Base-by-base conservation (phyloP, 139 green algal genomes). In the Chlorella sp. region DNA sequence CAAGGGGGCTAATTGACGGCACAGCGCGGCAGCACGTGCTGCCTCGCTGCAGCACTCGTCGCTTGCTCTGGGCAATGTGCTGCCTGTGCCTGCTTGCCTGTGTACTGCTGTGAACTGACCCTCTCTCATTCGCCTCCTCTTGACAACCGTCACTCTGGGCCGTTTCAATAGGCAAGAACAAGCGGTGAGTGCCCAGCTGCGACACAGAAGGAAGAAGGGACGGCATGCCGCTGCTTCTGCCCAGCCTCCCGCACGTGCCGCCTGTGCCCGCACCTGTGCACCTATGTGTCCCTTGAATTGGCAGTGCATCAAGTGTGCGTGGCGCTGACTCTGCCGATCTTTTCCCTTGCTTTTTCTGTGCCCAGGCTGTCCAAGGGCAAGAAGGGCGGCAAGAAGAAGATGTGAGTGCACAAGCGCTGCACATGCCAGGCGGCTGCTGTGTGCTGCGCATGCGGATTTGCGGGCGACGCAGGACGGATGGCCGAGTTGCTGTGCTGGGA, bases 331-430 rank as follows among this genome's bases (percentile, higher is more conserved):
- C 15, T n/a, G 15, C 3, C 15, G 40, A 9, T 15, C 39, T 15
- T 24, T 30, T 34, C 19, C 1, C 26, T 78, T 78, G 3, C 30
- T 40, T 78, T 30, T 60, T 2, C 78, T 83, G 78, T n/a, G n/a
- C n/a, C n/a, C 82, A 83, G 86, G 48, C 97, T 99, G 81, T 98
- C 95, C 83, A 99, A 99, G 96, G 97, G 97, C 81, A 99, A 99
- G 97, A 99, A 99, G 96, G 97, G 97, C 85, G 95, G 97, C 89
- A 99, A 99, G 96, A 99, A 99, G 97, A 99, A 99, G 91, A 92
- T 93, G 97, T 99, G 93, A 95, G 97, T 81, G 60, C 81, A 81
- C 34, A 37, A n/a, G n/a, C n/a, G n/a, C n/a, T n/a, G n/a, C 15
- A 12, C 73, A 26, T 16, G 73, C 24, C 32, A 80, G 37, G 73